These are phyloP conservation scores for Suillus placidus DNA, from an alignment of 768 basidiomycete genomes.

Conservation along the genomic window DNA sequence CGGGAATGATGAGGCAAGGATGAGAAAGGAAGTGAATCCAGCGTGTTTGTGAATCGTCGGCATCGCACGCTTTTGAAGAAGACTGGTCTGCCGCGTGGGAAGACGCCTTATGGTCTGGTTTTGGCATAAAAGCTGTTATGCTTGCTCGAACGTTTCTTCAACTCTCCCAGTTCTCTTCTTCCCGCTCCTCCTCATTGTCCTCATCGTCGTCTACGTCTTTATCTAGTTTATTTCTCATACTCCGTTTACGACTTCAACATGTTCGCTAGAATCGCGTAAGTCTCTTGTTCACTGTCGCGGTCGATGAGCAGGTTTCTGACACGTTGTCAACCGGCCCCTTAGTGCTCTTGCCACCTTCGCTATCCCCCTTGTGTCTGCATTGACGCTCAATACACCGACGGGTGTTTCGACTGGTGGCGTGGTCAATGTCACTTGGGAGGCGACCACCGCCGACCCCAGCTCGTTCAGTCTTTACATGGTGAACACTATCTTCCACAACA, in stretches of 20 bases:
- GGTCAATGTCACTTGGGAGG: constrained; percentile 52
- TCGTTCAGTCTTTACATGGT: constrained; percentile 49
- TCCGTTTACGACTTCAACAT: constrained; percentile 40
- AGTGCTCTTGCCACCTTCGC: constrained; percentile 47
- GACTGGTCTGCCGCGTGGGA: constrained; percentile 24
- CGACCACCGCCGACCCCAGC: constrained; percentile 41
- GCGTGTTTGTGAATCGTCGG: constrained; percentile 19
- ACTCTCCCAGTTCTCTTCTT: constrained; percentile 24
- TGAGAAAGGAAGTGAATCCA: constrained; percentile 20
- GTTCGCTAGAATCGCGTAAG: constrained; percentile 54
- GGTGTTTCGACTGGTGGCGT: constrained; percentile 35
- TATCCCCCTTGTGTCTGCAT: constrained; percentile 47
- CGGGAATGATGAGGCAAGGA: constrained; percentile 6
- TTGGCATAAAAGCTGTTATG: constrained; percentile 22
- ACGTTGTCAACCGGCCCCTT: constrained; percentile 35
- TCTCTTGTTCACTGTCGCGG: not conserved
- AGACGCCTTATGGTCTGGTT: constrained; percentile 5
- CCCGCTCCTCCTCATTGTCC: constrained; percentile 15
- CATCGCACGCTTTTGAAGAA: constrained; percentile 18
- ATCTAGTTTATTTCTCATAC: constrained; percentile 13
- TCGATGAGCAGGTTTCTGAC: constrained; percentile 4
- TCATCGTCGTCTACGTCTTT: constrained; percentile 3
- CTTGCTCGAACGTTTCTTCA: constrained; percentile 7
- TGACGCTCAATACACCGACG: constrained; percentile 43
- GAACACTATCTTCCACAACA: constrained; percentile 53